Evolutionary conservation across 441 rosid genomes (phyloP), one percentile per base, ranked within the genome.

Genomic region (Corymbia citriodora): DNA sequence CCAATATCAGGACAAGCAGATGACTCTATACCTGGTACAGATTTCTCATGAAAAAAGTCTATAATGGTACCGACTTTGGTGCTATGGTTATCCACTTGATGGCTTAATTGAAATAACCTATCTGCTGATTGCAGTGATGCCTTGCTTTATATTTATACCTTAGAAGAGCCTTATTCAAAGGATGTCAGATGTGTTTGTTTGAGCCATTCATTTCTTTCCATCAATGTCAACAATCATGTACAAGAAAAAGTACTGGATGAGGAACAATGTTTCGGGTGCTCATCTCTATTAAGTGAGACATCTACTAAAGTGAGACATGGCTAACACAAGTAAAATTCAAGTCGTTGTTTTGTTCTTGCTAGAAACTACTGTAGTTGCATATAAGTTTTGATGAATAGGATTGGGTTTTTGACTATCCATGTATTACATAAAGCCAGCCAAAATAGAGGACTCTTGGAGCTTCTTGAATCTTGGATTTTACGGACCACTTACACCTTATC

Each of bases 191-290:
- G 96, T 33, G 63, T 91, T 55, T 91, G 92, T 52, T 89, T 94
- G 65, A 95, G 91, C 74, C 92, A 92, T 92, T 91, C 94, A 9
- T 91, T 95, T 11, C 91, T 94, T 91, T 95, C 96, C 54, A 91
- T 95, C 55, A 92, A 94, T 55, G 88, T 79, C 18, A 94, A 89
- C 87, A 95, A 96, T 90, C 87, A 90, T 59, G 95, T 91, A 90
- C 91, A 88, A 87, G 97, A 94, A 91, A 97, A 96, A 94, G 89
- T 50, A 7, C 96, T 98, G 99, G 97, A 91, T 52, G 94, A 91
- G 36, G 99, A 98, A 82, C 99, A 98, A 89, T 97, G 99, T 95
- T 96, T 96, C 95, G 95, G 99, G 99, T 98, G 92, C 90, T 59
- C 48, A 63, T 68, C 87, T 70, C 72, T 86, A 15, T 13, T n/a